These are phyloP conservation scores for Ambrosia trifida DNA, from an alignment of 129 eudicot genomes.

Conservation along the genomic window DNA sequence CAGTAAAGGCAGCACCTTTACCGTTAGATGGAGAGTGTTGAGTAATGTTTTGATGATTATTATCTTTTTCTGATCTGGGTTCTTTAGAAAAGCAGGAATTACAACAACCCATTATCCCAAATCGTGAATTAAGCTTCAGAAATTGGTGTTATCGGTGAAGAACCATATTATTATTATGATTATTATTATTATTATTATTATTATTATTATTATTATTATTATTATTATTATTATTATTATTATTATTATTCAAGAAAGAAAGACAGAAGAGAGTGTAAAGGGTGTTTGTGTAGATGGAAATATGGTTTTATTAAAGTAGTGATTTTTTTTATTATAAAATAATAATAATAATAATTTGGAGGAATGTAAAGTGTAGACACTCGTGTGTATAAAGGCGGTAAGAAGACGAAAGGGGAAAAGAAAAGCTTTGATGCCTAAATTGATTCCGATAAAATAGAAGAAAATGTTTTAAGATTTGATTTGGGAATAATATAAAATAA, in stretches of 20 bases:
- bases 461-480: slow-evolving; percentile 1
- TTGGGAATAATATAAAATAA: neutral
- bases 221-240: neutral
- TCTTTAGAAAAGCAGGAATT: slow-evolving; percentile 34
- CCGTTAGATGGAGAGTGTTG: slow-evolving; percentile 54
- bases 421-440: neutral
- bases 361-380: slow-evolving; percentile 24
- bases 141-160: slow-evolving; percentile 11
- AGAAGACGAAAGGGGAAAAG: slow-evolving; percentile 26
- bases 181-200: neutral
- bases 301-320: too few relatives aligned
- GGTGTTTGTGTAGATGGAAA: neutral
- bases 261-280: neutral
- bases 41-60: slow-evolving; percentile 7
- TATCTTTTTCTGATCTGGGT: slow-evolving; percentile 35
- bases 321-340: too few relatives aligned
- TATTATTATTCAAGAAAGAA: slow-evolving; percentile 3
- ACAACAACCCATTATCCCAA: slow-evolving; percentile 61
- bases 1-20: slow-evolving; percentile 39
- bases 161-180: slow-evolving; percentile 26
- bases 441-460: neutral
- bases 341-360: too few relatives aligned
- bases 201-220: neutral
- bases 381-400: slow-evolving; percentile 37
- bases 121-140: neutral